Conservation (phyloP, 2,329 filamentous ascomycete genomes). For the Neopestalotiopsis rosae region DNA sequence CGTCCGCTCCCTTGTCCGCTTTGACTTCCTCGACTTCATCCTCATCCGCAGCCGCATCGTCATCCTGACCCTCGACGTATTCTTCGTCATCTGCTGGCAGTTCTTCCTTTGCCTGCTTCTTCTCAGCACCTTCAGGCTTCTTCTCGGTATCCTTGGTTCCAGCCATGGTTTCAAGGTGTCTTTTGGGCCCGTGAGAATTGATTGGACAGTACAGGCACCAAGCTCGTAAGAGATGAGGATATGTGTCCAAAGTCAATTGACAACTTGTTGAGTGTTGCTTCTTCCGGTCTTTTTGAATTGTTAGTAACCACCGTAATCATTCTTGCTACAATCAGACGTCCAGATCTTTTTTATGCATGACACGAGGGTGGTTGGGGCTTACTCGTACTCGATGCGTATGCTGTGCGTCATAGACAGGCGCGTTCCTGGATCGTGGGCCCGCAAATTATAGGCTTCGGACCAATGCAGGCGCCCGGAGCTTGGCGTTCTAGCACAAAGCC, state of each 20-base stretch:
- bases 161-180: background rate
- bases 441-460: background rate
- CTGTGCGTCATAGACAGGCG: background rate
- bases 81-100: background rate
- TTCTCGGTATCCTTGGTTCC: background rate
- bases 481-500: background rate
- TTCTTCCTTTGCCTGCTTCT: background rate
- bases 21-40: background rate
- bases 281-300: too few species aligned
- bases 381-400: background rate
- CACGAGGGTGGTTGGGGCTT: background rate
- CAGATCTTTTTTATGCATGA: too few species aligned
- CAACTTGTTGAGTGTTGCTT: too few species aligned
- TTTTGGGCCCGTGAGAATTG: background rate
- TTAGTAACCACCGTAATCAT: too few species aligned
- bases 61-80: conserved; percentile 9
- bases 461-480: background rate
- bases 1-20: background rate
- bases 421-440: background rate
- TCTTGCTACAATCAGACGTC: too few species aligned
- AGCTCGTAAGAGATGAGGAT: too few species aligned
- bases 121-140: background rate
- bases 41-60: background rate
- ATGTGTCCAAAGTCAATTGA: too few species aligned
- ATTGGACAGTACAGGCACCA: background rate